phyloP scores from a whole-genome alignment of 1,139 yeast genomes.

The Saccharomycopsis crataegensis region DNA sequence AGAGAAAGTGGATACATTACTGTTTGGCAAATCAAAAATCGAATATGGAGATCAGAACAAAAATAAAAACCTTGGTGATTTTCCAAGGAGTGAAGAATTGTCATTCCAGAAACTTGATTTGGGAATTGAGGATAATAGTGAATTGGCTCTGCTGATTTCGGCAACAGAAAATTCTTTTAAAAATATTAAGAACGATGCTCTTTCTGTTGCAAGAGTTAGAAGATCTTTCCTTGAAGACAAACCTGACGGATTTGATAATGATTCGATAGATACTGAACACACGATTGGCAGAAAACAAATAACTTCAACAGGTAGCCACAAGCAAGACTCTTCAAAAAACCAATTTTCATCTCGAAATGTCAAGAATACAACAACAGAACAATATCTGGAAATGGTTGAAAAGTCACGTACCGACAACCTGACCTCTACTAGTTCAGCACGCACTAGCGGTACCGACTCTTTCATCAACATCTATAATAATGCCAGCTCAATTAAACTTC shows the following conservation, averaged over 20 bases:
- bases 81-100: background rate
- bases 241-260: background rate
- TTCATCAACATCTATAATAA: slow-evolving; percentile 17
- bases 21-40: background rate
- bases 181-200: slow-evolving; percentile 11
- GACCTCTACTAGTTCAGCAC: background rate
- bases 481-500: slow-evolving; percentile 6
- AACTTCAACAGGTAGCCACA: too few species aligned
- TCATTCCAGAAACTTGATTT: slow-evolving; percentile 13
- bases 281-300: too few species aligned
- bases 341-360: too few species aligned
- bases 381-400: background rate
- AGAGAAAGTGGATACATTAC: slow-evolving; percentile 6
- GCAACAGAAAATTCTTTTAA: slow-evolving; percentile 11
- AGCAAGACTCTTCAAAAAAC: too few species aligned
- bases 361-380: too few species aligned
- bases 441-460: slow-evolving; percentile 12
- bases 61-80: background rate
- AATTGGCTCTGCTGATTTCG: background rate
- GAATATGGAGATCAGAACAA: background rate
- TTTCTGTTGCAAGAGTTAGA: slow-evolving; percentile 4
- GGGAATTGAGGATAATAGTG: background rate
- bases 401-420: background rate
- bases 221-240: slow-evolving; percentile 11
- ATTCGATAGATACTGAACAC: too few species aligned